Base-by-base conservation (phyloP, 768 basidiomycete species). In the Trametes cubensis region DNA sequence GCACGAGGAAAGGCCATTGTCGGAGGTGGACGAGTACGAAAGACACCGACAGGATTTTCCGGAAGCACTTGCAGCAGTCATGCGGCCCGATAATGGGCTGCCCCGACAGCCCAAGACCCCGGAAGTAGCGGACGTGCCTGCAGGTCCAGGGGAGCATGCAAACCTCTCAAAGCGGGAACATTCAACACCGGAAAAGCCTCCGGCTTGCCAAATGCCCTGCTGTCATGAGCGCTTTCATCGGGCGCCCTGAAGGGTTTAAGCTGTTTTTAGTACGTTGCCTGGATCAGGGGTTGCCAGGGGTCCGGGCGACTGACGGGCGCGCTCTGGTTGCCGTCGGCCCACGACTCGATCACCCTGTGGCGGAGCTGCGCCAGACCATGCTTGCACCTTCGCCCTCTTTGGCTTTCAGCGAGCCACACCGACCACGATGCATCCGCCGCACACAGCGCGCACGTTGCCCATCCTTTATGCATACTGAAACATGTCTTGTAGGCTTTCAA, bases 241-340 rank as follows among this genome's bases (percentile, higher is more conserved):
- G 15, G 17, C 20, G 18, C 8, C 42, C 28, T 20, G 41, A 25
- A 17, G 20, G 14, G 26, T 20, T 44, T 55, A 13, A 28, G 42
- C 54, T 34, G 34, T 34, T 7, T 34, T 34, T 34, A 34, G 34
- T 4, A 25, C 20, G 54, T 55, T 28, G 56, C 56, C 26, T 47
- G 44, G 52, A 60, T 60, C 48, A 42, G 41, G 61, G 41, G 61
- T 51, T 62, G 55, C 48, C 61, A 62, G 61, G 61, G 61, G 53
- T 55, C 59, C 52, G n/a, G 14, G 21, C 14, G 14, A 15, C 47
- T 51, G 15, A 30, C 25, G 26, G n/a, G 49, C 49, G 58, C 23
- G 58, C 15, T 26, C 48, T 42, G 47, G 57, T 44, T 50, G 46
- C 56, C 56, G 46, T 34, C 34, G 34, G 34, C 34, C 34, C 34